These are phyloP conservation scores for Talaromyces sp. DNA, from an alignment of 2,329 filamentous ascomycete species.

Conservation along the genomic window DNA sequence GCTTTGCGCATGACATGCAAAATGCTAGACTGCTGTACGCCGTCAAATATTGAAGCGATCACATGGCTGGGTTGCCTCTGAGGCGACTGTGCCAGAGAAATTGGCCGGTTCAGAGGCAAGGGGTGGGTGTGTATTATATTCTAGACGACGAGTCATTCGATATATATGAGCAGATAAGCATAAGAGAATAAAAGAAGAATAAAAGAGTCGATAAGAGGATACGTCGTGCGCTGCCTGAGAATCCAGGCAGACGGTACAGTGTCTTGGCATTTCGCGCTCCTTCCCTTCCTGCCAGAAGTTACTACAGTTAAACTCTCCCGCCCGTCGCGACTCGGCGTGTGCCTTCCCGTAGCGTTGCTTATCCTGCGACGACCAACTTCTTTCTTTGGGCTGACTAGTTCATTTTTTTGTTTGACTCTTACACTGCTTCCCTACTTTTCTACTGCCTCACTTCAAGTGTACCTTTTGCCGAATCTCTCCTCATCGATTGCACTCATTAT, in stretches of 20 bases:
- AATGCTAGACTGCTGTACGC: neutral
- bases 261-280: neutral
- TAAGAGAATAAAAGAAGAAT: neutral
- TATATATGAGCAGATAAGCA: neutral
- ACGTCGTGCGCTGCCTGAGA: neutral
- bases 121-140: neutral
- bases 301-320: no score
- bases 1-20: constrained; percentile 10
- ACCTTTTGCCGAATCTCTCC: neutral
- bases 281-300: neutral
- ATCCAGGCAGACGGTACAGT: neutral
- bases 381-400: neutral
- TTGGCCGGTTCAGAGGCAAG: neutral
- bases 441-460: no score
- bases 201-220: neutral
- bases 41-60: constrained; percentile 1
- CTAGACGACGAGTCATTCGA: neutral
- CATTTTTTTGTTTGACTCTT: neutral
- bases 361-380: constrained; percentile 3
- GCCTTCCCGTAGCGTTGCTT: constrained; percentile 8
- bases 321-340: constrained; percentile 13
- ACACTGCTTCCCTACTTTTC: neutral
- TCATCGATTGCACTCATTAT: neutral
- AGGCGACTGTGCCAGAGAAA: constrained; percentile 4
- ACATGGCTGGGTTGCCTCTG: constrained; percentile 6